These are phyloP conservation scores for Aphanomyces stellatus DNA, from an alignment of 352 stramenopile species.

Conservation along the genomic window DNA sequence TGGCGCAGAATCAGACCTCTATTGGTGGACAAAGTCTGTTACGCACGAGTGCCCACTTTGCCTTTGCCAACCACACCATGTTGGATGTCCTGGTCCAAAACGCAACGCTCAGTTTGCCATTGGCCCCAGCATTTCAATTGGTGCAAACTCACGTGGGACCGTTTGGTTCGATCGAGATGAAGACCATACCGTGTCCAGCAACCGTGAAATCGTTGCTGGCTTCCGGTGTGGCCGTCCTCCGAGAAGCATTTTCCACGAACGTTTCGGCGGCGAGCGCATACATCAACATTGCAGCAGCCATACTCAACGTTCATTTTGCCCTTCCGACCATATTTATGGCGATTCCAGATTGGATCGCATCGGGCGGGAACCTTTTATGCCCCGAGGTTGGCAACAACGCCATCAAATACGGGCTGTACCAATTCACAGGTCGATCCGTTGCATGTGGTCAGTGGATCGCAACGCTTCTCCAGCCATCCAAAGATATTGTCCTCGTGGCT, in stretches of 20 bases:
- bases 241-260: not conserved
- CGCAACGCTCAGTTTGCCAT: not conserved
- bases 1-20: not conserved
- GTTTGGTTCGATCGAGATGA: constrained; percentile 13
- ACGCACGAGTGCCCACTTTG: not conserved
- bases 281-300: not conserved
- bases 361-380: too few relatives aligned
- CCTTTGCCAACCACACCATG: not conserved
- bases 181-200: not conserved
- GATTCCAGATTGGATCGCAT: too few relatives aligned
- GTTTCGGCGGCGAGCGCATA: not conserved
- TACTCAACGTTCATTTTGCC: not conserved
- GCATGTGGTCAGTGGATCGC: too few relatives aligned
- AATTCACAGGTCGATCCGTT: too few relatives aligned
- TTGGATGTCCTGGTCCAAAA: not conserved
- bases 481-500: too few relatives aligned
- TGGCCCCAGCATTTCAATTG: not conserved
- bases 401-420: too few relatives aligned
- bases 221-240: not conserved
- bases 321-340: too few relatives aligned
- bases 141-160: not conserved
- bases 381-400: too few relatives aligned
- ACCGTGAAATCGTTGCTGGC: not conserved
- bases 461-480: too few relatives aligned
- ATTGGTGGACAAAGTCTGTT: not conserved